Conservation (phyloP, 1,284 basidiomycete species). For the Polyporus tsugae region DNA sequence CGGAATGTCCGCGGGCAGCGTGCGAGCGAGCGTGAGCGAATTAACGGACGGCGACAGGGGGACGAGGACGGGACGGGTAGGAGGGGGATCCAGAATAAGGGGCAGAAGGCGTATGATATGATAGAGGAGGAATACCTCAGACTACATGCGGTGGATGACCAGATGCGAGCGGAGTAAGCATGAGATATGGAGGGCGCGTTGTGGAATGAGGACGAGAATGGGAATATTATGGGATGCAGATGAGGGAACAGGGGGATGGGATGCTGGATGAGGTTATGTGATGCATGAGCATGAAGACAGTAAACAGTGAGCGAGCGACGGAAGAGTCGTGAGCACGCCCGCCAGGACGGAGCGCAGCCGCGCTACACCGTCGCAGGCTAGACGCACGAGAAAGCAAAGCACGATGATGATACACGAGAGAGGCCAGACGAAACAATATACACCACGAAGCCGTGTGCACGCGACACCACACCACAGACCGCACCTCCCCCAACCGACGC, state of each 20-base stretch:
- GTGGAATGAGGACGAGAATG: not conserved
- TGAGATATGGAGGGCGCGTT: constrained; percentile 8
- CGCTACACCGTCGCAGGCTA: not conserved
- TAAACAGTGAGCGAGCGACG: not conserved
- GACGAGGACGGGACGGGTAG: not conserved
- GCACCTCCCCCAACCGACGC: not conserved
- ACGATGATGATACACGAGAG: constrained; percentile 20
- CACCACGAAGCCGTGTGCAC: not conserved
- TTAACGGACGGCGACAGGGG: not conserved
- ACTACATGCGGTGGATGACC: constrained; percentile 22
- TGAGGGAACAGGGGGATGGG: not conserved
- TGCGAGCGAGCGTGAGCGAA: not conserved
- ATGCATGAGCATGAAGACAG: constrained; percentile 8
- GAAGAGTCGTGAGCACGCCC: not conserved
- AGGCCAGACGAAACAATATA: constrained; percentile 5
- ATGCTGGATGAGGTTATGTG: constrained; percentile 7
- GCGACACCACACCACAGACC: not conserved
- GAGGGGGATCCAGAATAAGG: not conserved
- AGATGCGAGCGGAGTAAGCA: constrained; percentile 2
- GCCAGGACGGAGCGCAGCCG: constrained; percentile 9
- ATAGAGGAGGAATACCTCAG: constrained; percentile 13
- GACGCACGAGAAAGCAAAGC: constrained; percentile 14
- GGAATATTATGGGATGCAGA: constrained; percentile 4
- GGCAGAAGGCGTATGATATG: not conserved
- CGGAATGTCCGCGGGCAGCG: not conserved